A percentile compares a stretch with the other conserved stretches of the same genome.
These are phyloP conservation scores for Neopestalotiopsis sp. DNA, from an alignment of 2,329 filamentous ascomycete genomes.

Conservation along the genomic window DNA sequence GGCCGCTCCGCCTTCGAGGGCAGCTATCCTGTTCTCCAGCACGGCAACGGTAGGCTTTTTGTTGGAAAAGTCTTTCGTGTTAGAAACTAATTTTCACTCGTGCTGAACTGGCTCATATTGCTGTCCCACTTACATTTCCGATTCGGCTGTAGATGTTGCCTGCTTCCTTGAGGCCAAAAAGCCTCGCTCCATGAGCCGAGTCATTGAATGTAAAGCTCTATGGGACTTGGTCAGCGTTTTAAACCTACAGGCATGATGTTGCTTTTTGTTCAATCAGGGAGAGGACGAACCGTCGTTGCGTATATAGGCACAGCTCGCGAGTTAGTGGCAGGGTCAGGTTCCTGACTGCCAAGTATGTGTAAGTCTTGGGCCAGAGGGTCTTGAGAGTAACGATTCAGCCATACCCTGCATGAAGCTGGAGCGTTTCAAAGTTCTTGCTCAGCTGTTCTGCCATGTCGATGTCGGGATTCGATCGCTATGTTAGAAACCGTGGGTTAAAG, in stretches of 20 bases:
- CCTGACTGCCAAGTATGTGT: slow-evolving; percentile 60
- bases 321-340: slow-evolving; percentile 81
- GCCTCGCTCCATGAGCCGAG: slow-evolving; percentile 89
- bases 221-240: slow-evolving; percentile 22
- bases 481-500: neutral
- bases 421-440: slow-evolving; percentile 76
- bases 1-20: slow-evolving; percentile 88
- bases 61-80: neutral
- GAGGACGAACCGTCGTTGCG: slow-evolving; percentile 70
- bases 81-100: neutral
- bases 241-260: neutral
- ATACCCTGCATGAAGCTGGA: slow-evolving; percentile 85
- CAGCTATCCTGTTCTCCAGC: slow-evolving; percentile 95
- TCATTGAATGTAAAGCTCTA: slow-evolving; percentile 94
- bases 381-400: slow-evolving; percentile 27
- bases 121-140: slow-evolving; percentile 72
- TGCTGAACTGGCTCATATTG: neutral
- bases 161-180: slow-evolving; percentile 95
- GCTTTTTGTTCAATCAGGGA: neutral
- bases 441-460: slow-evolving; percentile 48
- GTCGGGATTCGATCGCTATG: neutral
- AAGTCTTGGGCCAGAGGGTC: slow-evolving; percentile 22
- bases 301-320: slow-evolving; percentile 95
- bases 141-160: slow-evolving; percentile 98
- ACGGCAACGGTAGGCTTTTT: slow-evolving; percentile 88